phyloP scores from a whole-genome alignment of 352 stramenopile genomes.

The Phytopythium mirpurense region DNA sequence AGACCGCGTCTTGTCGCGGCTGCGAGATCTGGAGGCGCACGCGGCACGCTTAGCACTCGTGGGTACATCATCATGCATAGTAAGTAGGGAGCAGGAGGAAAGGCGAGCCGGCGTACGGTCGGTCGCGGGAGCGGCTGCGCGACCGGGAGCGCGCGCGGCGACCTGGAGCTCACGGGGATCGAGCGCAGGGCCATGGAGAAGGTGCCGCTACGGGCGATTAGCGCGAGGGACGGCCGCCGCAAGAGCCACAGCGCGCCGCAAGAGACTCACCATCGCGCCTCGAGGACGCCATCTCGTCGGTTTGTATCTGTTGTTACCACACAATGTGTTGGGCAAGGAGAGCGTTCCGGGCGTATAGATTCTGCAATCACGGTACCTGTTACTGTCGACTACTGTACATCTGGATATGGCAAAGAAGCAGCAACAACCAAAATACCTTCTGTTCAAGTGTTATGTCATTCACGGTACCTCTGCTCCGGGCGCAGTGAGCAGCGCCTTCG shows the following conservation, averaged over 20 bases:
- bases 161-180: conserved; percentile 1
- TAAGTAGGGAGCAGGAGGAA: too few species aligned
- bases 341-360: neutral
- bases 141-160: conserved; percentile 1
- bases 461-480: too few species aligned
- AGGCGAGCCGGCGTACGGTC: neutral
- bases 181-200: neutral
- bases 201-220: conserved; percentile 1
- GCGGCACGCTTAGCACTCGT: neutral
- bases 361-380: too few species aligned
- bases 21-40: neutral
- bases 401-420: too few species aligned
- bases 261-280: conserved; percentile 4
- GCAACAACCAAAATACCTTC: too few species aligned
- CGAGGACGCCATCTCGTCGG: neutral
- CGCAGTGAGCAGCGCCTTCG: too few species aligned
- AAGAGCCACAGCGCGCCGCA: too few species aligned
- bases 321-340: neutral
- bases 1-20: neutral
- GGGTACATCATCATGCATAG: too few species aligned
- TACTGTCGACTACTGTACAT: too few species aligned
- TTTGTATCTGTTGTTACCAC: neutral
- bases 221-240: neutral
- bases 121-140: neutral
- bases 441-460: too few species aligned